Conservation (phyloP, 2,329 filamentous ascomycete species). For the Hypomyces rosellus region DNA sequence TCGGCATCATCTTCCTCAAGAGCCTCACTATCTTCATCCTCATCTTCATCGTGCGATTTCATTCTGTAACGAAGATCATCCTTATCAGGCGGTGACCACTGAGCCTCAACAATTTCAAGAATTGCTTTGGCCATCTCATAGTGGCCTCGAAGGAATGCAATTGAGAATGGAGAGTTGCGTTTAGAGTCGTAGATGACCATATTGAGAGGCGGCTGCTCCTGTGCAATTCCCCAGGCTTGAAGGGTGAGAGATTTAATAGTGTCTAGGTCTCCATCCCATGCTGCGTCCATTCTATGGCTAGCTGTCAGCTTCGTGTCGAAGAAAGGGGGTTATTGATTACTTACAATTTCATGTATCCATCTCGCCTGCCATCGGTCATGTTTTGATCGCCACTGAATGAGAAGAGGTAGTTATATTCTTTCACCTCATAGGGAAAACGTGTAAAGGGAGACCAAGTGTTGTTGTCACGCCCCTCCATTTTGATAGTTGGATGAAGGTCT, state of each 20-base stretch:
- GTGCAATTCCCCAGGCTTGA: conserved; percentile 47
- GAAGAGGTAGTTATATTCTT: conserved; percentile 44
- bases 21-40: conserved; percentile 28
- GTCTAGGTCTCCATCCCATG: conserved; percentile 62
- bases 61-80: conserved; percentile 46
- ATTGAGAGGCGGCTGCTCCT: conserved; percentile 53
- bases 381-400: conserved; percentile 47
- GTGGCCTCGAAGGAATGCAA: conserved; percentile 63
- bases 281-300: conserved; percentile 56
- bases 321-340: conserved; percentile 21
- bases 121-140: conserved; percentile 57
- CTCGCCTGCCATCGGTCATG: conserved; percentile 47
- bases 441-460: background rate
- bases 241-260: conserved; percentile 61
- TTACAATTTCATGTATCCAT: conserved; percentile 59
- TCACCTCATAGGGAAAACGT: conserved; percentile 15
- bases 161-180: conserved; percentile 54
- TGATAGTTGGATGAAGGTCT: conserved; percentile 54
- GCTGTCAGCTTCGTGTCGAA: conserved; percentile 1
- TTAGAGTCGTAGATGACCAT: conserved; percentile 52
- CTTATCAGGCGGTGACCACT: conserved; percentile 55
- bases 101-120: conserved; percentile 62
- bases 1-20: conserved; percentile 25
- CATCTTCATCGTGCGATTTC: conserved; percentile 31
- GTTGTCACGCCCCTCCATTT: conserved; percentile 15